phyloP scores from a whole-genome alignment of 164 flowering plant genomes.

The Stephania yunnanensis region DNA sequence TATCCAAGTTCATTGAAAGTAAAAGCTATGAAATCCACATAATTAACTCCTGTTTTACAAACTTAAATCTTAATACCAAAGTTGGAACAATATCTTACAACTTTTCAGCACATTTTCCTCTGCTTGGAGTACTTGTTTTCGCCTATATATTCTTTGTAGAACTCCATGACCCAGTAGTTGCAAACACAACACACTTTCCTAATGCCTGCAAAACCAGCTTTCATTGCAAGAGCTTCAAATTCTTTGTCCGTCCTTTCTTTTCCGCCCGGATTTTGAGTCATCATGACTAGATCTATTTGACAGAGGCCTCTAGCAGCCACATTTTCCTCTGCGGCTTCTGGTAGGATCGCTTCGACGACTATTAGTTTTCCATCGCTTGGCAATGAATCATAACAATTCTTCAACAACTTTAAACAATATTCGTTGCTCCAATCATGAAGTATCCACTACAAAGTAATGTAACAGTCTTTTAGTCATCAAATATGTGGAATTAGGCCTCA shows the following conservation, averaged over 20 bases:
- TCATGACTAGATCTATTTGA: slow-evolving; percentile 13
- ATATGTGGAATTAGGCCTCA: too few relatives aligned
- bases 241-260: slow-evolving; percentile 22
- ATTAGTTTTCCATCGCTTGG: slow-evolving; percentile 27
- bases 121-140: not conserved
- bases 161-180: slow-evolving; percentile 22
- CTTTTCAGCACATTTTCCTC: not conserved
- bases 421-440: slow-evolving; percentile 27
- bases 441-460: slow-evolving; percentile 12
- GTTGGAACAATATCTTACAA: not conserved
- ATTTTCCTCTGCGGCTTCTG: not conserved
- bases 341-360: slow-evolving; percentile 5
- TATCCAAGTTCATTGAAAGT: not conserved
- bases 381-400: slow-evolving; percentile 25
- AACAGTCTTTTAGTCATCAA: not conserved
- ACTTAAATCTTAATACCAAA: not conserved
- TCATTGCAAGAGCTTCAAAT: slow-evolving; percentile 17
- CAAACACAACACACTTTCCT: slow-evolving; percentile 10
- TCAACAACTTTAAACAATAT: slow-evolving; percentile 15
- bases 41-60: not conserved
- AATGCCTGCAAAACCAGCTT: slow-evolving; percentile 14
- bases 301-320: not conserved
- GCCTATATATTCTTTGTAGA: slow-evolving; percentile 6
- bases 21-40: not conserved
- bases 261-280: slow-evolving; percentile 16